Base-by-base conservation (phyloP, 441 rosid species). In the Eutrema salsugineum region DNA sequence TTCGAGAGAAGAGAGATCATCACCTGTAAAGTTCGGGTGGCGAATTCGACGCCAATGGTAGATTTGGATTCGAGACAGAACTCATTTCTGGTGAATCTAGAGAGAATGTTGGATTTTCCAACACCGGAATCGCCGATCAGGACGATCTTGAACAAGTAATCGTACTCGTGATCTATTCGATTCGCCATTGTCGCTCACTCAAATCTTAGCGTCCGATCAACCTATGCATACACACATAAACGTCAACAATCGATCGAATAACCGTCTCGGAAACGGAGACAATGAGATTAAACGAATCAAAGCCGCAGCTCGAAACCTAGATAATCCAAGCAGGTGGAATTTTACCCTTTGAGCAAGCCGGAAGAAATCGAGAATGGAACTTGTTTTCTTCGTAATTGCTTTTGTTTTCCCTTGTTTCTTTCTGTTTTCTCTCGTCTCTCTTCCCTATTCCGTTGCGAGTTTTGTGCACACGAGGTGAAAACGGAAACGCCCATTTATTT, bases 121-220 rank as follows among this genome's bases (percentile, higher is more conserved):
- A 94, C 98, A 19, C 98, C 98, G 43, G 98, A 94, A 76, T 94
- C 98, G 40, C 98, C 98, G 75, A 93, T 93, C 72, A 93, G 68
- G 28, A 93, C 98, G 89, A 93, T 93, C 94, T 93, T 93, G 77
- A 94, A 94, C 63, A 94, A 86, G 77, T 91, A 94, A 58, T 94
- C 98, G 68, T 94, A 94, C 81, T 91, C 97, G 16, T 88, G 93
- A 81, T 91, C 97, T 68, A 88, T 87, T 68, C 90, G 70, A 70
- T 86, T 81, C 58, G 87, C 96, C 98, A 94, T 85, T 66, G 63
- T 4, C 2, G 46, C 35, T 24, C 2, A 54, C 35, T 24, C 63
- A 50, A 66, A 65, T 50, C 67, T 58, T 71, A 63, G 50, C 80
- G 63, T 60, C 68, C 38, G 51, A 77, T 68, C 71, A 72, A 36